Evolutionary conservation across 208 protist genomes (phyloP).

Genomic region (Wallacemonas rigidus): DNA sequence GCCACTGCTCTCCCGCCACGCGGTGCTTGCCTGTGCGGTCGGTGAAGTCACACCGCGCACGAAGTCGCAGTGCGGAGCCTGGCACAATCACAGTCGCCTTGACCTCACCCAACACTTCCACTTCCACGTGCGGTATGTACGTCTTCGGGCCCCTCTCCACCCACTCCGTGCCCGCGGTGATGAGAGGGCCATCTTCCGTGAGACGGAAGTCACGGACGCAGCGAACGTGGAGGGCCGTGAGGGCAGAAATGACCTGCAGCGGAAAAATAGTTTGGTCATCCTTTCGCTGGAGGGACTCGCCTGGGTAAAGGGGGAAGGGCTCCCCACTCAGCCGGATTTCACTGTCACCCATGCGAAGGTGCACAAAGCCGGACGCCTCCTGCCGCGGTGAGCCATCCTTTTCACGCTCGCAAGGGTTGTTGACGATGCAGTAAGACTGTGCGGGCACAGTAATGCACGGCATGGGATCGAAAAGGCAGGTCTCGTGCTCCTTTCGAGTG

Average conservation of each 20-base stretch:
- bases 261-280: constrained; percentile 51
- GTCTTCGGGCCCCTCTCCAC: constrained; percentile 89
- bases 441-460: constrained; percentile 70
- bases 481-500: constrained; percentile 92
- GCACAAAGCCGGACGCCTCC: constrained; percentile 75
- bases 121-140: constrained; percentile 90
- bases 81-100: constrained; percentile 72
- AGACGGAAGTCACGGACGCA: constrained; percentile 77
- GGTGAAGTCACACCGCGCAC: constrained; percentile 68
- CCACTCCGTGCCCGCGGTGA: constrained; percentile 91
- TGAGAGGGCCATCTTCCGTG: constrained; percentile 12
- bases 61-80: constrained; percentile 88
- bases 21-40: constrained; percentile 68
- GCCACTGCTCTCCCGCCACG: constrained; percentile 89
- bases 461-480: constrained; percentile 84
- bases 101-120: constrained; percentile 74
- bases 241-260: constrained; percentile 73
- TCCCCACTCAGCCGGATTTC: constrained; percentile 91
- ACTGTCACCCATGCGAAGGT: constrained; percentile 88
- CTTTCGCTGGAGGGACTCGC: constrained; percentile 59
- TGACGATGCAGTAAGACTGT: constrained; percentile 69
- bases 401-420: constrained; percentile 66
- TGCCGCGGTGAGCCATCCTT: constrained; percentile 38
- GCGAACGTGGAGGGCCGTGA: constrained; percentile 84
- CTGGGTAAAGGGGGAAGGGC: constrained; percentile 94